Conservation (phyloP, 2,329 filamentous ascomycete species). For the Cladosporium velox region DNA sequence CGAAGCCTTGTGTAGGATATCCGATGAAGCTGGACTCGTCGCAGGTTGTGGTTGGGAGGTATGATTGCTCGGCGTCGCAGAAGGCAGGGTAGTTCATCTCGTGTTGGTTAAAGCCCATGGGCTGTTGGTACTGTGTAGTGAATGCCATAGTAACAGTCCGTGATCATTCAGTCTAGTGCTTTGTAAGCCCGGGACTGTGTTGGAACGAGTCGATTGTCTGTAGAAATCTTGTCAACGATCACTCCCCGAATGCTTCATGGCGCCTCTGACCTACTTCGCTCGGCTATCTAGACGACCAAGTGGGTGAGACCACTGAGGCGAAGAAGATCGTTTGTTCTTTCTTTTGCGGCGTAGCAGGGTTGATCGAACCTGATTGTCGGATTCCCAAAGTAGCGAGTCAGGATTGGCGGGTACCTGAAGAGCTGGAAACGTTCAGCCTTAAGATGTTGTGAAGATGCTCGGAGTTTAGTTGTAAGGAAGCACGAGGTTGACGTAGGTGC, state of each 20-base stretch:
- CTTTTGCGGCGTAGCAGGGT: constrained; percentile 8
- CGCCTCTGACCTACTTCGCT: neutral
- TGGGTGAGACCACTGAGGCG: neutral
- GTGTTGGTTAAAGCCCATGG: constrained; percentile 31
- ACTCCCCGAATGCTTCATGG: neutral
- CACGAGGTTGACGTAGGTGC: constrained; percentile 1
- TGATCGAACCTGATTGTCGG: constrained; percentile 7
- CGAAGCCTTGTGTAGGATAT: constrained; percentile 36
- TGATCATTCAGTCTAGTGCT: constrained; percentile 11
- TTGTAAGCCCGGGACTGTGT: neutral
- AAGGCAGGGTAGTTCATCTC: constrained; percentile 39
- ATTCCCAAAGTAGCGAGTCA: constrained; percentile 10
- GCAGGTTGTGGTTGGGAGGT: constrained; percentile 31
- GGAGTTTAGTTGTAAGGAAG: constrained; percentile 1
- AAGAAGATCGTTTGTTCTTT: neutral
- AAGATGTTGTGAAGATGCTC: neutral
- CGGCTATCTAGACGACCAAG: neutral
- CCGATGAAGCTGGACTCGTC: constrained; percentile 32
- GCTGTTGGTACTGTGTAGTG: constrained; percentile 33
- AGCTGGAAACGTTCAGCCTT: constrained; percentile 17
- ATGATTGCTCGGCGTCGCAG: constrained; percentile 32
- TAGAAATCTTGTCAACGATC: neutral
- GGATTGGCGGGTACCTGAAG: constrained; percentile 20
- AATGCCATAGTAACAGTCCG: constrained; percentile 32
- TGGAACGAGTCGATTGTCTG: neutral